Evolutionary conservation across 352 stramenopile species (phyloP).

Genomic region (Pythium insidiosum): DNA sequence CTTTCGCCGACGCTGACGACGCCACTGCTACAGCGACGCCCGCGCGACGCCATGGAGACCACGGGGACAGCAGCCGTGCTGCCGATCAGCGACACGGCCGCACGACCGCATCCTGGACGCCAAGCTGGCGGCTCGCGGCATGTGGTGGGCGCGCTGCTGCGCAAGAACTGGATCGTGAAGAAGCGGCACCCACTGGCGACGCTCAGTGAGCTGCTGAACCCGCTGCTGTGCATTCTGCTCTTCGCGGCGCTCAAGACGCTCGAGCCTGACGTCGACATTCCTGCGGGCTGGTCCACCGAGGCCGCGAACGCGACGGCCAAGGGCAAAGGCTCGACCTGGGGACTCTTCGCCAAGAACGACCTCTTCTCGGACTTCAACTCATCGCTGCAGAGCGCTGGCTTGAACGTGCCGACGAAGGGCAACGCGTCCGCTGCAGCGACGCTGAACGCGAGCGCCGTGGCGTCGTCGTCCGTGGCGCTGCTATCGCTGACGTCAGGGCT

Average conservation of each 20-base stretch:
- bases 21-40: too few relatives aligned
- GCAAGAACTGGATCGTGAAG: slow-evolving; percentile 76
- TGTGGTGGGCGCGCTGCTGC: slow-evolving; percentile 34
- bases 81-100: too few relatives aligned
- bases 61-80: too few relatives aligned
- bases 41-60: too few relatives aligned
- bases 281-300: slow-evolving; percentile 33
- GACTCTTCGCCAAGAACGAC: slow-evolving; percentile 25
- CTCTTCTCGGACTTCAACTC: slow-evolving; percentile 19
- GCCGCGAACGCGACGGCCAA: slow-evolving; percentile 22
- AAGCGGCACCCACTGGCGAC: slow-evolving; percentile 51
- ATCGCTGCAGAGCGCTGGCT: slow-evolving; percentile 1
- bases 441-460: slow-evolving; percentile 3
- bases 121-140: too few relatives aligned
- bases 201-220: slow-evolving; percentile 54
- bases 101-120: too few relatives aligned
- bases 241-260: slow-evolving; percentile 61
- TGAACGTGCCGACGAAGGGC: neutral
- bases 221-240: slow-evolving; percentile 63
- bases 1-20: too few relatives aligned
- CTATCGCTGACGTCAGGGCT: slow-evolving; percentile 24
- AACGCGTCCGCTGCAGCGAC: slow-evolving; percentile 6
- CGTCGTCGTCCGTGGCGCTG: slow-evolving; percentile 11
- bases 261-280: slow-evolving; percentile 35
- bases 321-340: slow-evolving; percentile 28